phyloP scores from a whole-genome alignment of 768 basidiomycete species.

The Suillus decipiens region DNA sequence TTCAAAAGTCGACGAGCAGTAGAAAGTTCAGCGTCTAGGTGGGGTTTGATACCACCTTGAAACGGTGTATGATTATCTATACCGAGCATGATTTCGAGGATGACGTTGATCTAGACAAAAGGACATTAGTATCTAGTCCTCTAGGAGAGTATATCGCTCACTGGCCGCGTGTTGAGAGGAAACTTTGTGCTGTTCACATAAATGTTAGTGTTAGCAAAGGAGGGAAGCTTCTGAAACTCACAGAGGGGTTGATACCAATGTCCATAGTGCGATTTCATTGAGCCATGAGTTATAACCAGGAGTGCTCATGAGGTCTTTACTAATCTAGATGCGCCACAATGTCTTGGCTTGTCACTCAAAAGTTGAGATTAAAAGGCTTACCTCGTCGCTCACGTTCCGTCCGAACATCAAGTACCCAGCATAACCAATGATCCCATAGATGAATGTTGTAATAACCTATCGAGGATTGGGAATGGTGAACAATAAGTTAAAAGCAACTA shows the following conservation, averaged over 20 bases:
- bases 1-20: slow-evolving; percentile 28
- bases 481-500: slow-evolving; percentile 16
- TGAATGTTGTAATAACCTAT: slow-evolving; percentile 60
- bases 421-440: slow-evolving; percentile 70
- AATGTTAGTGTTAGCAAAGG: background rate
- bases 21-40: slow-evolving; percentile 20
- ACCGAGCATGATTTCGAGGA: slow-evolving; percentile 76
- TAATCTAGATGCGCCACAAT: slow-evolving; percentile 54
- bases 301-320: slow-evolving; percentile 73
- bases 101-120: slow-evolving; percentile 66
- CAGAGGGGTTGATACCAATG: slow-evolving; percentile 80
- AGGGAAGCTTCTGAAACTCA: slow-evolving; percentile 36
- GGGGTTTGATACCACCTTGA: slow-evolving; percentile 27
- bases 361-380: slow-evolving; percentile 31
- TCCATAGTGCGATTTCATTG: slow-evolving; percentile 79
- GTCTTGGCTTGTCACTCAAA: background rate
- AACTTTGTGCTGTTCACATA: slow-evolving; percentile 70
- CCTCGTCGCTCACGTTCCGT: slow-evolving; percentile 75
- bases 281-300: slow-evolving; percentile 70
- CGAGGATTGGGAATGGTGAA: background rate
- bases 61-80: slow-evolving; percentile 45
- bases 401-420: slow-evolving; percentile 95
- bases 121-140: background rate
- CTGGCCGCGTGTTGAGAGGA: slow-evolving; percentile 79
- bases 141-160: slow-evolving; percentile 35